These are phyloP conservation scores for Phytophthora sp. DNA, from an alignment of 352 stramenopile genomes.

Conservation along the genomic window DNA sequence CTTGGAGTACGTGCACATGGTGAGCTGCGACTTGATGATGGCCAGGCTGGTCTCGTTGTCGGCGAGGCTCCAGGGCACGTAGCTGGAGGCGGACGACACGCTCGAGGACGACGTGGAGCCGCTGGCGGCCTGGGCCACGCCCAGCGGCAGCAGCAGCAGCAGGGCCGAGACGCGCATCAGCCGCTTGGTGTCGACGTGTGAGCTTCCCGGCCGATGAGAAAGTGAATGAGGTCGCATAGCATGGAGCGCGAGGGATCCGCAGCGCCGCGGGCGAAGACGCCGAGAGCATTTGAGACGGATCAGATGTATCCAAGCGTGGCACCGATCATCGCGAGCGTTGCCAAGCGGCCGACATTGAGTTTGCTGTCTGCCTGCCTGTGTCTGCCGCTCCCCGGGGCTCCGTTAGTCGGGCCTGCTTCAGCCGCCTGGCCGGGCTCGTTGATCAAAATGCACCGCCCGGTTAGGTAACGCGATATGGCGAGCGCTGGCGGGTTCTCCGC, in stretches of 20 bases:
- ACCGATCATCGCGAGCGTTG: conserved; percentile 3
- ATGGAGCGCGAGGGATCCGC: background rate
- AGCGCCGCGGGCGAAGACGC: conserved; percentile 8
- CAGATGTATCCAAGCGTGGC: conserved; percentile 31
- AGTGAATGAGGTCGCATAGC: conserved; percentile 6
- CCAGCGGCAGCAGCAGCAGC: conserved; percentile 22
- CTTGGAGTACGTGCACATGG: conserved; percentile 71
- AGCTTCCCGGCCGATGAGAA: conserved; percentile 3
- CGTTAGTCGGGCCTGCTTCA: conserved; percentile 24
- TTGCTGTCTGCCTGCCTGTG: no score
- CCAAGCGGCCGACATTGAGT: no score
- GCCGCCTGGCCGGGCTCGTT: background rate
- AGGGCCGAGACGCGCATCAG: conserved; percentile 12
- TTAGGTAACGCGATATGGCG: conserved; percentile 1
- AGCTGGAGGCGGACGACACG: conserved; percentile 28
- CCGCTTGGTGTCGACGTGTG: background rate
- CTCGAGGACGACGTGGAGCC: conserved; percentile 6
- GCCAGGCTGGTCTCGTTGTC: conserved; percentile 46
- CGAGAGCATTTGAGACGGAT: conserved; percentile 15
- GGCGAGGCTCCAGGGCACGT: conserved; percentile 45
- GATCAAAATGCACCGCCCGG: conserved; percentile 28
- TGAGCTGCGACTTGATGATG: conserved; percentile 39
- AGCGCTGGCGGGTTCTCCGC: background rate
- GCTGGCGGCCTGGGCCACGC: conserved; percentile 2
- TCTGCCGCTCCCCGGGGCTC: conserved; percentile 9